Evolutionary conservation across 1,284 basidiomycete species (phyloP).

Genomic region (Fomitopsis pinicola): DNA sequence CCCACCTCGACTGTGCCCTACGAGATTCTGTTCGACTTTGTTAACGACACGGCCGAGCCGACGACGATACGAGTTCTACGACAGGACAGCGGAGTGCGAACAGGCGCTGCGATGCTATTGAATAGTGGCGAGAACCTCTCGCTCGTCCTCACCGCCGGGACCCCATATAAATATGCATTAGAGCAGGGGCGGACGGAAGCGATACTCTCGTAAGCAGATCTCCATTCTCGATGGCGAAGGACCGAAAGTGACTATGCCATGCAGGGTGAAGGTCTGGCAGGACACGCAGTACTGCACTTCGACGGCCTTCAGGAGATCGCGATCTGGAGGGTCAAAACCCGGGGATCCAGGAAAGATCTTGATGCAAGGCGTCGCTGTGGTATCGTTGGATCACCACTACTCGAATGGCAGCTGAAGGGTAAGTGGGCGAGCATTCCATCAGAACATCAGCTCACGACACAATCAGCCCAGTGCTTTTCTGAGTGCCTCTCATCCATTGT

Average conservation of each 20-base stretch:
- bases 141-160: conserved; percentile 27
- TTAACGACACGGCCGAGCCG: conserved; percentile 38
- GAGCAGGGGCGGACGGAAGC: conserved; percentile 28
- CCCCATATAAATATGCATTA: conserved; percentile 25
- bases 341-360: conserved; percentile 2
- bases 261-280: conserved; percentile 39
- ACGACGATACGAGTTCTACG: conserved; percentile 32
- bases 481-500: neutral
- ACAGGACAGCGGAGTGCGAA: conserved; percentile 13
- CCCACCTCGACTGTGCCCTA: conserved; percentile 46
- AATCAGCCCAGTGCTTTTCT: neutral
- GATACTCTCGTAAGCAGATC: conserved; percentile 24
- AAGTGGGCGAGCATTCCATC: neutral
- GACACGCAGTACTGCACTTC: conserved; percentile 35
- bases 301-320: conserved; percentile 27
- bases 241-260: neutral
- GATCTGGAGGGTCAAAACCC: neutral
- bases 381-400: neutral
- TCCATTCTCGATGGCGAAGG: neutral
- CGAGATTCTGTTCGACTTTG: conserved; percentile 45
- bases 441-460: neutral
- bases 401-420: neutral
- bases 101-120: conserved; percentile 22
- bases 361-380: conserved; percentile 10
- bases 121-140: conserved; percentile 22